These are phyloP conservation scores for Acer campestre DNA, from an alignment of 345 rosid species.

Conservation along the genomic window DNA sequence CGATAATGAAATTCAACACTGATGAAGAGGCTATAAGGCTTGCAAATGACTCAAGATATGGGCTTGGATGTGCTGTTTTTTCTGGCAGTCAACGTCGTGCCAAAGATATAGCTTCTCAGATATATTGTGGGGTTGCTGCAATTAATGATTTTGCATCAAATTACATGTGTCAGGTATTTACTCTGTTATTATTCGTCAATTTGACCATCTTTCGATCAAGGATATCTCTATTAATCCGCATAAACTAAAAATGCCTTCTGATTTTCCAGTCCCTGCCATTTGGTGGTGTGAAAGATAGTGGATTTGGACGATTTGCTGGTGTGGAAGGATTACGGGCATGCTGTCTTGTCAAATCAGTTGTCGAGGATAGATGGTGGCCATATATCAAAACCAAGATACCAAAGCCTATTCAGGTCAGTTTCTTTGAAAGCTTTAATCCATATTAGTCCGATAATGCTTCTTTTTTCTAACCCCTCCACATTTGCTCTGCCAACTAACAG, in stretches of 20 bases:
- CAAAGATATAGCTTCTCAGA: slow-evolving; percentile 76
- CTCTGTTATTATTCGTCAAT: neutral
- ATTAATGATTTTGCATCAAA: slow-evolving; percentile 89
- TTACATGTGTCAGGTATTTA: slow-evolving; percentile 91
- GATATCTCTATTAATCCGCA: neutral
- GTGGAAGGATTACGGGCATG: slow-evolving; percentile 94
- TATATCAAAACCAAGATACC: slow-evolving; percentile 85
- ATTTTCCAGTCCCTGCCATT: slow-evolving; percentile 85
- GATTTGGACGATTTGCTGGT: slow-evolving; percentile 95
- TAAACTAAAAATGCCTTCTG: slow-evolving; percentile 14
- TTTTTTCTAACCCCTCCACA: neutral
- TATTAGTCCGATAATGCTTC: neutral
- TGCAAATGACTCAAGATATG: slow-evolving; percentile 91
- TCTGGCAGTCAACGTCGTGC: slow-evolving; percentile 83
- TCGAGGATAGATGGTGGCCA: slow-evolving; percentile 98
- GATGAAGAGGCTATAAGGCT: slow-evolving; percentile 90
- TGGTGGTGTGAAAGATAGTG: slow-evolving; percentile 96
- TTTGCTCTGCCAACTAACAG: slow-evolving; percentile 35
- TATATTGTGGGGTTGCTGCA: slow-evolving; percentile 89
- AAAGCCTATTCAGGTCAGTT: slow-evolving; percentile 84
- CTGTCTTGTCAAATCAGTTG: slow-evolving; percentile 92
- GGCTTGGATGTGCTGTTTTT: slow-evolving; percentile 96
- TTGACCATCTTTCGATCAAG: neutral
- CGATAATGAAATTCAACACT: slow-evolving; percentile 87
- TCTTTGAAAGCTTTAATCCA: neutral